phyloP scores from a whole-genome alignment of 768 basidiomycete species.

The Collybia nuda region DNA sequence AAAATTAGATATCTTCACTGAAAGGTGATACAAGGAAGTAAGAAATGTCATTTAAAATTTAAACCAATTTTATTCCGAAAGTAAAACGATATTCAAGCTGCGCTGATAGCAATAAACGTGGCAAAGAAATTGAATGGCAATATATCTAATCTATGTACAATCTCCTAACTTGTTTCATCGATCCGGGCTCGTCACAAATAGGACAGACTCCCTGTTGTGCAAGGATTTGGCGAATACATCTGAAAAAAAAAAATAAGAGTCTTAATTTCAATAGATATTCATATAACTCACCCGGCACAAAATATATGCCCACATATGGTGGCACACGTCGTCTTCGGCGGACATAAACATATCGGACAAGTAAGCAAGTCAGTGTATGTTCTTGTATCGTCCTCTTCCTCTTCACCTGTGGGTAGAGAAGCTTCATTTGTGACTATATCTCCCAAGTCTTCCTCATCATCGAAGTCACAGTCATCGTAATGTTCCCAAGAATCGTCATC shows the following conservation, averaged over 20 bases:
- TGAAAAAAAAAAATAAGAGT: not conserved
- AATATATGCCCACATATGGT: not conserved
- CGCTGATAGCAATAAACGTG: not conserved
- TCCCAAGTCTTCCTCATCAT: conserved; percentile 15
- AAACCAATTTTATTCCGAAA: no score
- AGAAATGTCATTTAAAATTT: no score
- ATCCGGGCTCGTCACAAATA: not conserved
- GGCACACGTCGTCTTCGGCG: not conserved
- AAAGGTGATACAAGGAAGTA: no score
- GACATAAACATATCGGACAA: not conserved
- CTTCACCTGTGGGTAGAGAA: not conserved
- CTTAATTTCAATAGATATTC: not conserved
- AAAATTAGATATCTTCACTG: no score
- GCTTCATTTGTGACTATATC: not conserved
- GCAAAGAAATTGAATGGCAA: not conserved
- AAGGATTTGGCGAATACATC: not conserved
- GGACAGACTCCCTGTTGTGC: conserved; percentile 1
- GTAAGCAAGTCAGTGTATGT: not conserved
- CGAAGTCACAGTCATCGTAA: conserved; percentile 17
- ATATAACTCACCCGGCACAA: not conserved
- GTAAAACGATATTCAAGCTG: not conserved
- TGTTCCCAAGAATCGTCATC: conserved; percentile 22
- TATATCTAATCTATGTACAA: not conserved
- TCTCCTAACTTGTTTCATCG: not conserved
- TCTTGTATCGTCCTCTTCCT: no score